Evolutionary conservation across 192 early-diverging fungal species (phyloP), one percentile per base, ranked within the genome.

Genomic region (Coemansia sp.): DNA sequence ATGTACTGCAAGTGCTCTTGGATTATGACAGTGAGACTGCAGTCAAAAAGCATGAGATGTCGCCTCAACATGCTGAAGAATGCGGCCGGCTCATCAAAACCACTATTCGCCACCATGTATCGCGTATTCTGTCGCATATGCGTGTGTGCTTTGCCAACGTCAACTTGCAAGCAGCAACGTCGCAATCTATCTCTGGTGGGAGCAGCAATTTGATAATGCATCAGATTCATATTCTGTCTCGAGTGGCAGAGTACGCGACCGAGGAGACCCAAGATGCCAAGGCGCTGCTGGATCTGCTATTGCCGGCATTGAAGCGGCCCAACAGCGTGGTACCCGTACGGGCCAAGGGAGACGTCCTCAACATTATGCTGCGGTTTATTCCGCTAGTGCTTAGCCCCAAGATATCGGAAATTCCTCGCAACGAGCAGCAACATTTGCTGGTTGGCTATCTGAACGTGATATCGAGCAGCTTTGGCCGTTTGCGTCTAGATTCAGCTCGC

Each of bases 271-370:
- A 84, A 46, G 65, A 78, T 44, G 87, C 91, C 10, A 79, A 83
- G 41, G 81, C 76, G 31, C 64, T 98, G 26, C 57, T 95, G 15
- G 84, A 88, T 12, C 80, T 97, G 26, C 57, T 99, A 52, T 65
- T 94, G 51, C 96, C 97, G 28, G 85, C 86, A 57, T 69, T 94
- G 30, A 87, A 87, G 54, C 84, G 85, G 39, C 85, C 85, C 19
- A 59, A 83, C 45, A 78, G 81, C 31, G 33, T 80, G 3, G 87
- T 97, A 7, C 81, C 90, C 0, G 93, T 95, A 68, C 68, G 78
- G 31, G 86, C 85, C 30, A 98, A 98, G 70, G 77, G 81, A 3
- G 81, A 97, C 46, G 91, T 99, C 30, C 78, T 97, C 21, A 55
- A 72, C 10, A 91, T 95, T 37, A 86, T 94, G 69, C 66, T 68